Base-by-base conservation (phyloP, 2,329 filamentous ascomycete species). In the Endoconidiophora laricicola region DNA sequence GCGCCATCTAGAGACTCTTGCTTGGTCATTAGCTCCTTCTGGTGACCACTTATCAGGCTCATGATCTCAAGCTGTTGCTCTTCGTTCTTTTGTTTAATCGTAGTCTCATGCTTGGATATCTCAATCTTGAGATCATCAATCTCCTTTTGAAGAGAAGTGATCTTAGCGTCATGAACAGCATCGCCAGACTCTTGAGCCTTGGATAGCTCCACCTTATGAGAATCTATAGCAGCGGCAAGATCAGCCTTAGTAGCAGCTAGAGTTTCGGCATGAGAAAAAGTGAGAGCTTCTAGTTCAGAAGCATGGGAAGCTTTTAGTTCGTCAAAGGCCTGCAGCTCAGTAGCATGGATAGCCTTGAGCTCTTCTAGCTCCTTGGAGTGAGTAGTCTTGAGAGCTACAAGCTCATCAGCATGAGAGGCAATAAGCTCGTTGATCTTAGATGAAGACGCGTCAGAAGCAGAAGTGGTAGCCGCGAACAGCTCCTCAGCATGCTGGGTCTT, bases 401-500 rank as follows among this genome's bases (percentile, higher is more conserved):
- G 55, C 53, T 72, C 65, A 52, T 62, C 63, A 14, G 63, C 59
- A 23, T 71, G 59, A 10, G 59, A 52, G 10, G 61, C 60, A 45
- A 67, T 62, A 52, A 67, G 65, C 54, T 73, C 65, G 9, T 57
- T 58, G 58, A 70, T 69, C 36, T 67, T 56, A 2, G 65, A 58
- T 50, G 69, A 65, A 2, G 73, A 61, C 54, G 74, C 65, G 55
- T 72, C 65, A 14, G 67, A 66, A 59, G 77, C 75, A 23, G 79
- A 62, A n/a, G 51, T 45, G 6, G 41, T 36, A 22, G 52, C 52
- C 38, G 48, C 49, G 6, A 68, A 58, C 65, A 81, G 59, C 57
- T 75, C 74, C 63, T 78, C 72, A 4, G 73, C 72, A 56, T 80
- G 73, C 55, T 68, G 73, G 7, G 72, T 69, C 52, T 68, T 71